A percentile compares a stretch with the other conserved stretches of the same genome.
These are phyloP conservation scores for Venturia nashicola DNA, from an alignment of 2,329 filamentous ascomycete species.

Conservation along the genomic window DNA sequence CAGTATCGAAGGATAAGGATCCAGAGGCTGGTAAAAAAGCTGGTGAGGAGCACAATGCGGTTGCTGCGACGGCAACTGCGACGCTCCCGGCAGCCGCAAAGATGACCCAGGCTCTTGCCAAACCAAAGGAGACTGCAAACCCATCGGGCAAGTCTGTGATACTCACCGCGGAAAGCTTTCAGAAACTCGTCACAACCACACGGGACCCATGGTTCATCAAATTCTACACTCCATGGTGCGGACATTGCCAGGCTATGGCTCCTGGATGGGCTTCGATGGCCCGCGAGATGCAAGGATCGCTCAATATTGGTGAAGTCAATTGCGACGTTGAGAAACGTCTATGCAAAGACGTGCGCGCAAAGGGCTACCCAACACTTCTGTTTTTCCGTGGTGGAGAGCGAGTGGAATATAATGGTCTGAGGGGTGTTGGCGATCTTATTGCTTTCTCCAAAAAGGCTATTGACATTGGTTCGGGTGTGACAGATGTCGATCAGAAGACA, in stretches of 20 bases:
- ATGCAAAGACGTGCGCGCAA: constrained; percentile 81
- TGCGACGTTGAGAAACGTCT: constrained; percentile 75
- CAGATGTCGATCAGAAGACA: constrained; percentile 62
- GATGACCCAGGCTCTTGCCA: constrained; percentile 32
- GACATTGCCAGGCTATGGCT: constrained; percentile 86
- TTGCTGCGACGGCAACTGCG: constrained; percentile 15
- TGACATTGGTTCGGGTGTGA: constrained; percentile 62
- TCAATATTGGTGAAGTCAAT: constrained; percentile 94
- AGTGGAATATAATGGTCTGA: constrained; percentile 83
- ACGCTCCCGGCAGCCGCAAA: constrained; percentile 15
- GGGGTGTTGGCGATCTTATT: constrained; percentile 82
- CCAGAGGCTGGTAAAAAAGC: constrained; percentile 19
- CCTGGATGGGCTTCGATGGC: constrained; percentile 83
- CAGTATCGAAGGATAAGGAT: constrained; percentile 24
- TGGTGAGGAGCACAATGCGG: constrained; percentile 17
- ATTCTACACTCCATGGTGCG: constrained; percentile 96
- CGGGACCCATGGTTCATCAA: constrained; percentile 97
- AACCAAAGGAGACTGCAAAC: constrained; percentile 50
- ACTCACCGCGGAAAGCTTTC: constrained; percentile 75
- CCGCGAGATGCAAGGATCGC: constrained; percentile 76
- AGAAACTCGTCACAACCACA: constrained; percentile 71
- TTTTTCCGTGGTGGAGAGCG: constrained; percentile 89
- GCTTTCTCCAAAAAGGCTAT: constrained; percentile 78
- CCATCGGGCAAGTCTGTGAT: constrained; percentile 60
- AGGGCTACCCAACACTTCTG: constrained; percentile 75